Evolutionary conservation across 768 basidiomycete species (phyloP).

Genomic region (Lentinula sp.): DNA sequence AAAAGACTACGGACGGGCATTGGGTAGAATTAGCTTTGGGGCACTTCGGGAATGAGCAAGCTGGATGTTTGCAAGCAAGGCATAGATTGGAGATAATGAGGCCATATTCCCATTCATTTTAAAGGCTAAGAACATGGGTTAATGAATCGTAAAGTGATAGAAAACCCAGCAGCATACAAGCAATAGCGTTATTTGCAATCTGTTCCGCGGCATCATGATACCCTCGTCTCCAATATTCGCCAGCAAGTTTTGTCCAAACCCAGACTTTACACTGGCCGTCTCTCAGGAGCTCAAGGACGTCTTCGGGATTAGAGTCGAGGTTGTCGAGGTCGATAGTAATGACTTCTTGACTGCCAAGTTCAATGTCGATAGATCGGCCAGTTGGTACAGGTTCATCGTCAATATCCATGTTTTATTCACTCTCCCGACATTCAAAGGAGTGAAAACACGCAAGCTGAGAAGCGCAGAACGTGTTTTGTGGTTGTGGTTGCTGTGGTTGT

Average conservation of each 20-base stretch:
- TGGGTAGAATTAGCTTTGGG: slow-evolving; percentile 68
- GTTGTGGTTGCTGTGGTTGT: neutral
- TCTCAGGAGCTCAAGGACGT: slow-evolving; percentile 65
- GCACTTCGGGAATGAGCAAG: slow-evolving; percentile 76
- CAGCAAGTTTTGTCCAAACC: slow-evolving; percentile 79
- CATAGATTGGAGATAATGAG: slow-evolving; percentile 67
- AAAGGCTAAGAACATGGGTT: slow-evolving; percentile 35
- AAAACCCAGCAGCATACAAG: slow-evolving; percentile 40
- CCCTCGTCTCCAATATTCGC: slow-evolving; percentile 83
- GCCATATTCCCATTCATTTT: slow-evolving; percentile 39
- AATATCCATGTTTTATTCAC: neutral
- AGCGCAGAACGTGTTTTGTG: neutral
- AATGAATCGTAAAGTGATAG: slow-evolving; percentile 4
- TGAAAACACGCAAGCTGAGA: neutral
- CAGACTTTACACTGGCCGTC: slow-evolving; percentile 67
- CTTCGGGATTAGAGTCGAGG: slow-evolving; percentile 73
- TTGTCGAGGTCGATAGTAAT: slow-evolving; percentile 87
- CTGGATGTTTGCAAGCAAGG: slow-evolving; percentile 80
- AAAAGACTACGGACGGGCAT: slow-evolving; percentile 56
- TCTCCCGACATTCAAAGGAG: too few relatives aligned
- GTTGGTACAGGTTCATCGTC: slow-evolving; percentile 1
- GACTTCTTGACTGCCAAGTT: slow-evolving; percentile 77
- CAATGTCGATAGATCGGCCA: slow-evolving; percentile 60
- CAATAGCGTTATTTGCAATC: slow-evolving; percentile 61
- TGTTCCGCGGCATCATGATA: slow-evolving; percentile 71